A percentile compares a stretch with the other conserved stretches of the same genome.
Conservation (phyloP, 2,329 filamentous ascomycete species). For the Xylariomycetidae sp. region DNA sequence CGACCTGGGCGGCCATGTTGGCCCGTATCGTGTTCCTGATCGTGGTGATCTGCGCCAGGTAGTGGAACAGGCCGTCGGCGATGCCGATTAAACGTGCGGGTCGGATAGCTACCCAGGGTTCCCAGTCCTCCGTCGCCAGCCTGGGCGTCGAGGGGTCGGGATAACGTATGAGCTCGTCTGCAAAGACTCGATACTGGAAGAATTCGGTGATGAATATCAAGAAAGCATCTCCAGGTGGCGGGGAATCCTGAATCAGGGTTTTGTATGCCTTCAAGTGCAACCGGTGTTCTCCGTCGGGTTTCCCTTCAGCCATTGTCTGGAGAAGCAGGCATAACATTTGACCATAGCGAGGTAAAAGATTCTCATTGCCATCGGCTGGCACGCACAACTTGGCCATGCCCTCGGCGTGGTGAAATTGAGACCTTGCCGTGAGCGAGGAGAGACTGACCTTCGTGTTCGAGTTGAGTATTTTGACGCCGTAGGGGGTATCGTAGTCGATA, state of each 20-base stretch:
- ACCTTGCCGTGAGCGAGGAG: constrained; percentile 44
- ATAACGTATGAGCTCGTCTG: constrained; percentile 56
- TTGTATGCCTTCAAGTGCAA: constrained; percentile 74
- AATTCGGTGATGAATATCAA: constrained; percentile 64
- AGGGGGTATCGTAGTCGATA: constrained; percentile 55
- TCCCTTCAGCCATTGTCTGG: constrained; percentile 53
- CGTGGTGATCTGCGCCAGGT: constrained; percentile 73
- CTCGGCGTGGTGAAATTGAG: constrained; percentile 51
- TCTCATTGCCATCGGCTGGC: constrained; percentile 38
- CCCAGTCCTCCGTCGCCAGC: constrained; percentile 41
- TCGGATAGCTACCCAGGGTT: constrained; percentile 36
- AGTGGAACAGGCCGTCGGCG: constrained; percentile 73
- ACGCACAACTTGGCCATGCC: constrained; percentile 49
- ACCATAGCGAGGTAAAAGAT: constrained; percentile 52
- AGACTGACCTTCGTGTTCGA: constrained; percentile 43
- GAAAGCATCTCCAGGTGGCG: constrained; percentile 63
- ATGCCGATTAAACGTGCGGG: constrained; percentile 68
- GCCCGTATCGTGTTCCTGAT: constrained; percentile 70
- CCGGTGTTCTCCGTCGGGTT: constrained; percentile 65
- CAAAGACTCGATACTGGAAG: constrained; percentile 76
- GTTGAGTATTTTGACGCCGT: constrained; percentile 48
- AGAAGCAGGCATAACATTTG: constrained; percentile 61
- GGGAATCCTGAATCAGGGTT: constrained; percentile 59
- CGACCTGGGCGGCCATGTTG: constrained; percentile 56
- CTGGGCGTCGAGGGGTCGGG: constrained; percentile 33